Evolutionary conservation across 2,329 filamentous ascomycete genomes (phyloP).

Genomic region (Fusarium sp.): DNA sequence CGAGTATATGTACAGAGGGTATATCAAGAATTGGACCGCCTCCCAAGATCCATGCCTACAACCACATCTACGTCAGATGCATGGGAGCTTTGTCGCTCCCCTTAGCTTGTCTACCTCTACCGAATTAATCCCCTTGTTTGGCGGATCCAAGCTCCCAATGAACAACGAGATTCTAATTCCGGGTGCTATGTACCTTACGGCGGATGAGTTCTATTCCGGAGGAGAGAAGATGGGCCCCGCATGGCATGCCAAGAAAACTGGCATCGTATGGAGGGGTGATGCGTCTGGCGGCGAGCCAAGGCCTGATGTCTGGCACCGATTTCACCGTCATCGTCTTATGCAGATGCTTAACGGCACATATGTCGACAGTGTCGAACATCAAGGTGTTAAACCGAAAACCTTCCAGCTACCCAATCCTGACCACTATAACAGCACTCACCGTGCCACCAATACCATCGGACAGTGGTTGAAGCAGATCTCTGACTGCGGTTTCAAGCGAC

Average conservation of each 20-base stretch:
- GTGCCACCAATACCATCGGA: slow-evolving; percentile 53
- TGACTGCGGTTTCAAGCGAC: slow-evolving; percentile 59
- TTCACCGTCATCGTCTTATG: slow-evolving; percentile 78
- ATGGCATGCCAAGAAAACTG: slow-evolving; percentile 69
- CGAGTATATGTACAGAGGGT: slow-evolving; percentile 59
- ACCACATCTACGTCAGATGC: slow-evolving; percentile 62
- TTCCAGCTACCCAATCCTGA: slow-evolving; percentile 61
- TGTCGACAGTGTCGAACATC: slow-evolving; percentile 61
- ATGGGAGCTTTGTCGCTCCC: slow-evolving; percentile 69
- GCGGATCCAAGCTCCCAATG: slow-evolving; percentile 71
- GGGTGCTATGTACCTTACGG: slow-evolving; percentile 72
- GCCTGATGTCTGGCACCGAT: slow-evolving; percentile 72
- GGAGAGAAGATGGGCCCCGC: slow-evolving; percentile 64
- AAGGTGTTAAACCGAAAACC: slow-evolving; percentile 56
- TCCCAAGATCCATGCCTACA: slow-evolving; percentile 71
- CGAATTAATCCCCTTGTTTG: slow-evolving; percentile 70
- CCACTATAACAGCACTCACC: slow-evolving; percentile 58
- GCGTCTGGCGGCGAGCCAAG: slow-evolving; percentile 69
- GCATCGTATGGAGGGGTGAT: slow-evolving; percentile 73
- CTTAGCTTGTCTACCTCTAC: slow-evolving; percentile 64
- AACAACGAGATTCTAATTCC: slow-evolving; percentile 75
- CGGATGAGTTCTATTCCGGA: slow-evolving; percentile 70
- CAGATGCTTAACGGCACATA: slow-evolving; percentile 75
- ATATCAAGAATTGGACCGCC: slow-evolving; percentile 69
- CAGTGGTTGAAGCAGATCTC: slow-evolving; percentile 56